Percentiles rank a stretch among this genome's conserved stretches.
These are phyloP conservation scores for Blastocystis sp. DNA, from an alignment of 352 stramenopile genomes.

Conservation along the genomic window DNA sequence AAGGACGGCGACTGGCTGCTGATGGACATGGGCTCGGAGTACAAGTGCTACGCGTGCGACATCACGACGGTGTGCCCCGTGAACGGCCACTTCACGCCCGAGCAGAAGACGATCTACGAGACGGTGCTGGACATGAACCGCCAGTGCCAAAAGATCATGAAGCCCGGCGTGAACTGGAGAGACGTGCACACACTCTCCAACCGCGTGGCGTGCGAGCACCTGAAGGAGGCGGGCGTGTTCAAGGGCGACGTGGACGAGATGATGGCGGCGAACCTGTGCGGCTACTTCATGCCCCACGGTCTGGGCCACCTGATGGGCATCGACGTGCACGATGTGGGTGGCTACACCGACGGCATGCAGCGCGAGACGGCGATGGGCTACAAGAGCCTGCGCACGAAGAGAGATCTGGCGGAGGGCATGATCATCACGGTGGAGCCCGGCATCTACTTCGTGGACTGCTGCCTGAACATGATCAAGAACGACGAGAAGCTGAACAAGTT, in stretches of 20 bases:
- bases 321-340: constrained; percentile 93
- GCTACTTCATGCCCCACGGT: constrained; percentile 96
- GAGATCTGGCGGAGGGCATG: constrained; percentile 87
- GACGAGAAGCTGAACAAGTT: constrained; percentile 80
- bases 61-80: constrained; percentile 93
- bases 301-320: constrained; percentile 97
- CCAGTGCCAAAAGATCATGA: constrained; percentile 79
- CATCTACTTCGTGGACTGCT: constrained; percentile 96
- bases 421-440: constrained; percentile 94
- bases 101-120: constrained; percentile 91
- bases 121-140: constrained; percentile 81
- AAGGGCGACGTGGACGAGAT: constrained; percentile 87
- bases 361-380: constrained; percentile 76
- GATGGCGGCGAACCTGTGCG: constrained; percentile 88
- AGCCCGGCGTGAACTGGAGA: constrained; percentile 89
- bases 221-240: constrained; percentile 83
- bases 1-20: constrained; percentile 85
- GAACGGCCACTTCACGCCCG: constrained; percentile 85
- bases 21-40: constrained; percentile 94
- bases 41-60: constrained; percentile 91
- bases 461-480: constrained; percentile 86
- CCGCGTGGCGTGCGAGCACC: constrained; percentile 82
- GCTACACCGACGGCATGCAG: constrained; percentile 73
- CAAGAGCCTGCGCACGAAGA: constrained; percentile 86
- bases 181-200: constrained; percentile 92